These are phyloP conservation scores for Bacterosira constricta DNA, from an alignment of 108 stramenopile genomes.

Conservation along the genomic window DNA sequence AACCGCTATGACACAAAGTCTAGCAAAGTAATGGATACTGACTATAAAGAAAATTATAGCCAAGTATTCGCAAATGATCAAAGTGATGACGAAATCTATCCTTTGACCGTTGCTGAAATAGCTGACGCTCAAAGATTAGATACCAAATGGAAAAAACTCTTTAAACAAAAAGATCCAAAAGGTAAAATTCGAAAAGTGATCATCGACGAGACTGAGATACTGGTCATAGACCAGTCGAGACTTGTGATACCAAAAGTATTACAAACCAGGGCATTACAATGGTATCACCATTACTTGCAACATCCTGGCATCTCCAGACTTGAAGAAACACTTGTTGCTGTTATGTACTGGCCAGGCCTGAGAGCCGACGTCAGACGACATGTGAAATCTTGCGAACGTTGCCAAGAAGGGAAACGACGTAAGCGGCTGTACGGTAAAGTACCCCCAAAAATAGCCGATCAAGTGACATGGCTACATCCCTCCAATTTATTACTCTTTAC, in stretches of 20 bases:
- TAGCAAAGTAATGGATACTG: too few species aligned
- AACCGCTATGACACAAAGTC: too few species aligned
- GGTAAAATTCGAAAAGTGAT: too few species aligned
- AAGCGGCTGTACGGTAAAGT: slow-evolving; percentile 40
- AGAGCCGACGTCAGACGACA: slow-evolving; percentile 5
- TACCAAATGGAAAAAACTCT: background rate
- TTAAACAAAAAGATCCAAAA: background rate
- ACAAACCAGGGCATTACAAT: slow-evolving; percentile 3
- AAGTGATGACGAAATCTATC: slow-evolving; percentile 15
- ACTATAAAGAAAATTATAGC: background rate
- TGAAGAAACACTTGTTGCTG: slow-evolving; percentile 13
- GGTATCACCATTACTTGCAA: slow-evolving; percentile 34
- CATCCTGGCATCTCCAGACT: slow-evolving; percentile 20
- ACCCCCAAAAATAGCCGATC: slow-evolving; percentile 34
- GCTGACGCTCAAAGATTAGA: slow-evolving; percentile 12
- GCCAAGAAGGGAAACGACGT: slow-evolving; percentile 29
- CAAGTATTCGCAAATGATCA: background rate
- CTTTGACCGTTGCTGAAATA: slow-evolving; percentile 2
- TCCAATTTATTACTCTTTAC: background rate
- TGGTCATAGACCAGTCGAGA: too few species aligned
- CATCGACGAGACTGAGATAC: too few species aligned
- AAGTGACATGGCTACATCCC: too few species aligned
- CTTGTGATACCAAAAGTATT: too few species aligned
- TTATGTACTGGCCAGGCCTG: slow-evolving; percentile 39
- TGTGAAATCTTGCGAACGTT: slow-evolving; percentile 28